These are phyloP conservation scores for Trichoderma guizhouense DNA, from an alignment of 2,329 filamentous ascomycete species.

Conservation along the genomic window DNA sequence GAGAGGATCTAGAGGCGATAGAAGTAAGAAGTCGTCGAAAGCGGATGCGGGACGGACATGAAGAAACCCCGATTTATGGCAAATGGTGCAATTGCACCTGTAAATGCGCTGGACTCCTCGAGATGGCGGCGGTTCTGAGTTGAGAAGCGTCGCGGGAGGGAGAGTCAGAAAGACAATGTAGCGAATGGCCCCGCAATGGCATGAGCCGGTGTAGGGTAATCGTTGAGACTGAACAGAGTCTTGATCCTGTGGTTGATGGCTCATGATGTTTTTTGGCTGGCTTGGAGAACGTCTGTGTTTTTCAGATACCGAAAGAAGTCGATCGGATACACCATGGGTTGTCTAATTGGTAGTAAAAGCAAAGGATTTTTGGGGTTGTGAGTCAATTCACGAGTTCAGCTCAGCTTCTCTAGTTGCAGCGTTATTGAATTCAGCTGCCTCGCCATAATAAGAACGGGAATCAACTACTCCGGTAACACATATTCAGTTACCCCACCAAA, in stretches of 20 bases:
- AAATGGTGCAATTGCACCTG: conserved; percentile 48
- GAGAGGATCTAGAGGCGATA: conserved; percentile 39
- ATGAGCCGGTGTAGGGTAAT: conserved; percentile 37
- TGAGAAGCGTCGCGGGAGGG: conserved; percentile 28
- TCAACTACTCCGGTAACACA: not conserved
- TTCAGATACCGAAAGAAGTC: too few relatives aligned
- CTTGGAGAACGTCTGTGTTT: not conserved
- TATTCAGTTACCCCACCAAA: not conserved
- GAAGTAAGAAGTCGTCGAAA: conserved; percentile 44
- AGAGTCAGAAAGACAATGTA: conserved; percentile 44
- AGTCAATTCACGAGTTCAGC: not conserved
- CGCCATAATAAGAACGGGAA: not conserved
- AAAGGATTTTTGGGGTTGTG: not conserved
- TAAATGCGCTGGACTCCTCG: conserved; percentile 26
- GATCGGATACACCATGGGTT: too few relatives aligned
- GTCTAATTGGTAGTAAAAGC: not conserved
- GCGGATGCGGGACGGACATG: conserved; percentile 38
- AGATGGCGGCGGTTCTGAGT: conserved; percentile 20
- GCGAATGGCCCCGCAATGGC: conserved; percentile 43
- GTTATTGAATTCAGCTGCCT: not conserved
- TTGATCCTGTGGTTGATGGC: not conserved
- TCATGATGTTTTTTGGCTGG: not conserved
- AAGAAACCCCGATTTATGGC: conserved; percentile 46
- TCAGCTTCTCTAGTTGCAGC: not conserved
- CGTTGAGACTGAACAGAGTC: conserved; percentile 2